Percentiles rank a stretch among this genome's conserved stretches.
phyloP scores from a whole-genome alignment of 2,329 filamentous ascomycete species.

The Fusarium aywerte region DNA sequence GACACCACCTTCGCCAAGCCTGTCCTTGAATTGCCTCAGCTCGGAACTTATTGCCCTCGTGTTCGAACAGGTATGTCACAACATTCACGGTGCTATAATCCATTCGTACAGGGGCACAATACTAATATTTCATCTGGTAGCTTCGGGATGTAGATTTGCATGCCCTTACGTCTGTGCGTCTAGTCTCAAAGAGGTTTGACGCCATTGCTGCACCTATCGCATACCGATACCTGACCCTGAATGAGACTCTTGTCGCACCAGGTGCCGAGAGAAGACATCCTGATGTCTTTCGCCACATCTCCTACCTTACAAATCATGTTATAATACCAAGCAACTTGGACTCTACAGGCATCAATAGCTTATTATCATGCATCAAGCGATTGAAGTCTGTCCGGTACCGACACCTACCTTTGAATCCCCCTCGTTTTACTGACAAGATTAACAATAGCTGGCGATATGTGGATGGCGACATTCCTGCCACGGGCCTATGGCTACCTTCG shows the following conservation, averaged over 20 bases:
- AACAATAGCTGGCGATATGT: conserved; percentile 55
- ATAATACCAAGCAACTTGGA: conserved; percentile 55
- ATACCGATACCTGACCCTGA: conserved; percentile 55
- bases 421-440: conserved; percentile 20
- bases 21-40: conserved; percentile 51
- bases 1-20: conserved; percentile 6
- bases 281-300: conserved; percentile 51
- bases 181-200: conserved; percentile 54
- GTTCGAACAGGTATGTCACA: conserved; percentile 53
- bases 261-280: conserved; percentile 50
- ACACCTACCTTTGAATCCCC: neutral
- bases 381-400: conserved; percentile 56
- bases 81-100: neutral
- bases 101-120: neutral
- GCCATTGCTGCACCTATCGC: conserved; percentile 56
- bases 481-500: conserved; percentile 52
- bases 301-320: conserved; percentile 55
- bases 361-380: conserved; percentile 52
- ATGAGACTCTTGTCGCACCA: conserved; percentile 51
- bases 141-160: conserved; percentile 52
- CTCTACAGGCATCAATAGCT: conserved; percentile 49
- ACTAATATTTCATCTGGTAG: conserved; percentile 45
- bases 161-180: conserved; percentile 51
- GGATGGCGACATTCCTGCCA: conserved; percentile 41
- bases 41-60: conserved; percentile 57